Conservation (phyloP, 345 rosid species). For the Populus nigra region DNA sequence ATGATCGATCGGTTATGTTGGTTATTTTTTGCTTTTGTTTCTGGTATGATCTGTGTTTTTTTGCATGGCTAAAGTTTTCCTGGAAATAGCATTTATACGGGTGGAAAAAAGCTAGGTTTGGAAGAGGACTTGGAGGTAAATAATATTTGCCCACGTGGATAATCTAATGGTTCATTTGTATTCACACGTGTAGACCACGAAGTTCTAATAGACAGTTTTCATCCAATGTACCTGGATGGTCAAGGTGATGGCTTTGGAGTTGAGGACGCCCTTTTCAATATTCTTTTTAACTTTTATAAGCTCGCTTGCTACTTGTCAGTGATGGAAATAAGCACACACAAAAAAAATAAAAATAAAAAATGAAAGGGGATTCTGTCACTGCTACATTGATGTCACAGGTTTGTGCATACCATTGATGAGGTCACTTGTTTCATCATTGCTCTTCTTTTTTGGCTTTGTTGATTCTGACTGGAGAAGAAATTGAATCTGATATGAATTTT, state of each 20-base stretch:
- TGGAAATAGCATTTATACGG: constrained; percentile 17
- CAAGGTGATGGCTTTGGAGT: constrained; percentile 49
- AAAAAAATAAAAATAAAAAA: no score
- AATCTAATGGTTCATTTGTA: background rate
- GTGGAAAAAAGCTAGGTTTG: background rate
- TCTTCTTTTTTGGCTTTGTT: no score
- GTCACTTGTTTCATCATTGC: no score
- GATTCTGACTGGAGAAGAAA: no score
- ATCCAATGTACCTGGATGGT: constrained; percentile 55
- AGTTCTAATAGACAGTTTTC: background rate
- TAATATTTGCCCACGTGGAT: constrained; percentile 15
- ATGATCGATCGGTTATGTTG: background rate
- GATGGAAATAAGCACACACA: no score
- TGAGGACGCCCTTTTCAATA: background rate
- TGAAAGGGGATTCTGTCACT: no score
- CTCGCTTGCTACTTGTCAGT: no score
- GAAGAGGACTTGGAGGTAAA: background rate
- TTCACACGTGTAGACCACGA: no score
- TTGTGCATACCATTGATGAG: no score
- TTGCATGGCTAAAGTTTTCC: constrained; percentile 30
- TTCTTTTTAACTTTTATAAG: background rate
- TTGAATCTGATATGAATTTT: no score
- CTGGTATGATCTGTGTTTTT: background rate
- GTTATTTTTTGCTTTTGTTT: no score
- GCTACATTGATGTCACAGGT: background rate